Percentiles rank a stretch among this genome's conserved stretches.
These are phyloP conservation scores for Tanacetum coccineum DNA, from an alignment of 129 eudicot species.

Conservation along the genomic window DNA sequence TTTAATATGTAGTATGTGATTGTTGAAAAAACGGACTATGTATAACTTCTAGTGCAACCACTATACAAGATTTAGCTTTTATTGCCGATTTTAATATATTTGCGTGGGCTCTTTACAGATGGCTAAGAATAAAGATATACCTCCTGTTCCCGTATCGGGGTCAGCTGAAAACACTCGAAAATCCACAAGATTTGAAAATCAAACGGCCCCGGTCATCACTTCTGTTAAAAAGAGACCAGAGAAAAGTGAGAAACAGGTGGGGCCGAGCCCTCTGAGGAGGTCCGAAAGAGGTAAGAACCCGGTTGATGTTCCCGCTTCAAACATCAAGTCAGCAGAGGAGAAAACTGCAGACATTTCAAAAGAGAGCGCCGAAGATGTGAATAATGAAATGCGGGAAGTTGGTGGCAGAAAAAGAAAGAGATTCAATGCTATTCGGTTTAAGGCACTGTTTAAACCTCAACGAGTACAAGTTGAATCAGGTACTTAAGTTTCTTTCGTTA, in stretches of 20 bases:
- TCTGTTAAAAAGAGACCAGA: slow-evolving; percentile 40
- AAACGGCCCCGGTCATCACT: slow-evolving; percentile 27
- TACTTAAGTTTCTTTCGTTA: slow-evolving; percentile 13
- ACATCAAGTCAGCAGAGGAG: slow-evolving; percentile 32
- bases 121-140: slow-evolving; percentile 38
- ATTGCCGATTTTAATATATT: neutral
- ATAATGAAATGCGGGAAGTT: slow-evolving; percentile 24
- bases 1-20: too few species aligned
- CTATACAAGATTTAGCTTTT: too few species aligned
- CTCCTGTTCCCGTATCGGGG: slow-evolving; percentile 26
- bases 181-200: slow-evolving; percentile 54
- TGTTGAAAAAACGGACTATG: too few species aligned
- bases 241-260: slow-evolving; percentile 15
- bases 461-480: slow-evolving; percentile 35
- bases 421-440: slow-evolving; percentile 37
- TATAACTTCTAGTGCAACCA: too few species aligned
- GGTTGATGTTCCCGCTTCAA: slow-evolving; percentile 28
- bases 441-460: slow-evolving; percentile 37
- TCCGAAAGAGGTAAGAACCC: slow-evolving; percentile 11
- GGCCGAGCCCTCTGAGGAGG: slow-evolving; percentile 8
- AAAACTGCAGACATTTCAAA: slow-evolving; percentile 31
- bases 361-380: slow-evolving; percentile 35
- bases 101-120: slow-evolving; percentile 19
- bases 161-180: slow-evolving; percentile 38
- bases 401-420: slow-evolving; percentile 49